phyloP scores from a whole-genome alignment of 2,329 filamentous ascomycete species.

The Pleomassaria siparia region DNA sequence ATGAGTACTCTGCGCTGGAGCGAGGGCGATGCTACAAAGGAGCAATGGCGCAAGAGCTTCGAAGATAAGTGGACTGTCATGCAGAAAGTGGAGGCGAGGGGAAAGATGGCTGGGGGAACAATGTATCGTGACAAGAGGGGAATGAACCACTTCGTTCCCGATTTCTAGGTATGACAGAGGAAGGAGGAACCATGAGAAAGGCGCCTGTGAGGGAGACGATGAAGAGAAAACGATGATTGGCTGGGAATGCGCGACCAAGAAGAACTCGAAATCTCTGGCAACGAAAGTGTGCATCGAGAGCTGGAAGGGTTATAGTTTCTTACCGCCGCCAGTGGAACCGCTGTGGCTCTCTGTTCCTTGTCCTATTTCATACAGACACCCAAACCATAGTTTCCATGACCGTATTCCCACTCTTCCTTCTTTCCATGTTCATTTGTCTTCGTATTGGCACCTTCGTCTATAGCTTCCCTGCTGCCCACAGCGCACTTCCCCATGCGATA shows the following conservation, averaged over 20 bases:
- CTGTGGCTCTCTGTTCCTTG: neutral
- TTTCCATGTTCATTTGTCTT: neutral
- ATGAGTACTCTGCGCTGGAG: neutral
- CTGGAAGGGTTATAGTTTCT: neutral
- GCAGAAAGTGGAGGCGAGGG: neutral
- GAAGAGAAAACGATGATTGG: neutral
- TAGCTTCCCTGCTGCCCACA: conserved; percentile 39
- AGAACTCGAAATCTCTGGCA: neutral
- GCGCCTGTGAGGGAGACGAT: neutral
- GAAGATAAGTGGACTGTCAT: neutral
- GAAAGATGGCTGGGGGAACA: neutral
- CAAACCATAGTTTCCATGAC: neutral
- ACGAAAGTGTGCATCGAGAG: neutral
- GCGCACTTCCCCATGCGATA: conserved; percentile 34
- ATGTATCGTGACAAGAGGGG: conserved; percentile 6
- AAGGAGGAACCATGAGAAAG: neutral
- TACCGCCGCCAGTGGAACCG: neutral
- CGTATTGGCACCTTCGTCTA: conserved; percentile 12
- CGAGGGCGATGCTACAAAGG: neutral
- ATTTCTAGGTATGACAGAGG: neutral
- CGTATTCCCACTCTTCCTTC: neutral
- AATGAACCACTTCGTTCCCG: conserved; percentile 1
- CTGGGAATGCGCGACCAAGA: too few species aligned
- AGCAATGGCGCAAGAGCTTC: neutral
- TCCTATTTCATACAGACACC: neutral